phyloP scores from a whole-genome alignment of 73 alveolate species.

The Paraurostyla sp. region DNA sequence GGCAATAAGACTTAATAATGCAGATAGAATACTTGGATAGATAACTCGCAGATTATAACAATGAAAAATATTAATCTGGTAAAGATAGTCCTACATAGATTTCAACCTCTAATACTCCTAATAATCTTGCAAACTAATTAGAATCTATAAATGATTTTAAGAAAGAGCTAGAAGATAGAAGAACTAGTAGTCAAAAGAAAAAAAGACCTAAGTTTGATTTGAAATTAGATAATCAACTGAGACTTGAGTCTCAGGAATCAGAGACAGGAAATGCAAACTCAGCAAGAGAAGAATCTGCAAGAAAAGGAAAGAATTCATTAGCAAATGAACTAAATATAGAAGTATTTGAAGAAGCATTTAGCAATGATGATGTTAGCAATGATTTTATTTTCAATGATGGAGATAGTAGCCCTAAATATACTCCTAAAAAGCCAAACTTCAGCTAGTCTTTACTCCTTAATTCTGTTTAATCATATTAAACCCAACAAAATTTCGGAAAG shows the following conservation, averaged over 20 bases:
- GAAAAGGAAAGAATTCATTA: not conserved
- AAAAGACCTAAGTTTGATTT: not conserved
- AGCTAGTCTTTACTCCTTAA: not conserved
- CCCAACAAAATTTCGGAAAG: not conserved
- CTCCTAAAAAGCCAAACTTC: not conserved
- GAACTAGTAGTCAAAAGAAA: not conserved
- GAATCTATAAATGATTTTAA: not conserved
- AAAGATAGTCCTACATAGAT: not conserved
- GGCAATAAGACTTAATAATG: not conserved
- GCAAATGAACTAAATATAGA: constrained; percentile 24
- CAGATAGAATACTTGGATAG: constrained; percentile 20
- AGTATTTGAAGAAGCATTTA: constrained; percentile 20
- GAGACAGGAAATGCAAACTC: not conserved
- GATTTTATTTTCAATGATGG: constrained; percentile 16
- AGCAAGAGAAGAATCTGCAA: constrained; percentile 1
- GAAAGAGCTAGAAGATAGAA: not conserved
- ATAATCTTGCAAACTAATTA: constrained; percentile 7
- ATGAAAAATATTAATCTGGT: not conserved
- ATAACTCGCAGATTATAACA: not conserved
- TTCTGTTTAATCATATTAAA: not conserved
- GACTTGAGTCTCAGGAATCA: not conserved
- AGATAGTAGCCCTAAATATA: not conserved
- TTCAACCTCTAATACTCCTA: constrained; percentile 30
- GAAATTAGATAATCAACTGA: not conserved
- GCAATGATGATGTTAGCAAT: constrained; percentile 36